Evolutionary conservation across 1,139 yeast genomes (phyloP).

Genomic region (Yamadazyma friedrichii): DNA sequence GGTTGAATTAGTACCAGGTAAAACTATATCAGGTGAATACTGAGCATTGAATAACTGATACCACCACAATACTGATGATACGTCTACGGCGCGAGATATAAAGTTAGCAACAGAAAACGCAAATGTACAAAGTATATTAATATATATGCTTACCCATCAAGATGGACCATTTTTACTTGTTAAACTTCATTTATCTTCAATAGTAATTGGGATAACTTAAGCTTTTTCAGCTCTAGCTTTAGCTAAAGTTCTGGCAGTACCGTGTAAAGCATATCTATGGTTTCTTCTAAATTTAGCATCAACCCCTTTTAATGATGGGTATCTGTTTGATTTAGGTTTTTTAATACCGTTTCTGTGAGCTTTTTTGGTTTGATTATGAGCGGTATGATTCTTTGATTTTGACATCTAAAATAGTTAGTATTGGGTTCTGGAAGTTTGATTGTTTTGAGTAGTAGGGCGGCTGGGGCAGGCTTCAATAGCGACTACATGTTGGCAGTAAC

Average conservation of each 20-base stretch:
- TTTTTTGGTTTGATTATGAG: conserved; percentile 99
- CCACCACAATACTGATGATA: too few species aligned
- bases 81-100: too few species aligned
- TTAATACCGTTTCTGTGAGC: conserved; percentile 99
- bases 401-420: conserved; percentile 53
- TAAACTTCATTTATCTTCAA: too few species aligned
- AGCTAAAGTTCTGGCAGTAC: conserved; percentile 93
- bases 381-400: conserved; percentile 99
- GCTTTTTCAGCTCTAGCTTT: conserved; percentile 58
- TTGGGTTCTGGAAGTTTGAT: not conserved
- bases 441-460: too few species aligned
- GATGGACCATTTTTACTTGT: conserved; percentile 1
- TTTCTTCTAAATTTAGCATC: conserved; percentile 99
- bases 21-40: too few species aligned
- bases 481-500: too few species aligned
- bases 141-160: conserved; percentile 6
- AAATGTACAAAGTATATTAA: conserved; percentile 8
- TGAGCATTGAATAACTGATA: too few species aligned
- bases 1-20: too few species aligned
- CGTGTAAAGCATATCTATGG: conserved; percentile 99
- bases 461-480: too few species aligned
- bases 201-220: conserved; percentile 3
- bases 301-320: conserved; percentile 98
- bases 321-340: conserved; percentile 97
- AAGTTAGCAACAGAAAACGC: too few species aligned